Conservation (phyloP, 768 basidiomycete species). For the Phanerodontia chrysosporium region DNA sequence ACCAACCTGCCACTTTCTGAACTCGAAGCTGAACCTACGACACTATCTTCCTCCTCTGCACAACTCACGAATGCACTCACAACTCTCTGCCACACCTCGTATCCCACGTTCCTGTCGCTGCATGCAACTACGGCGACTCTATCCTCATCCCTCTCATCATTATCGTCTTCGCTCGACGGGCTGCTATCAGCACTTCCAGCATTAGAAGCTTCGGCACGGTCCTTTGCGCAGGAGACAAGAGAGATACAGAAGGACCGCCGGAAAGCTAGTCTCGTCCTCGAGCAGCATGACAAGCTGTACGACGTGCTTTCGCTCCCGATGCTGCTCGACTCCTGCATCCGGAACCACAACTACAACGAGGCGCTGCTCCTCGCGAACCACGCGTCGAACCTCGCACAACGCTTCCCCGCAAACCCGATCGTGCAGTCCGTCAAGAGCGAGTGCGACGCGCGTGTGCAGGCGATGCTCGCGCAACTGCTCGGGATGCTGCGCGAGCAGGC, state of each 20-base stretch:
- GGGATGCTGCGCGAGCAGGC: slow-evolving; percentile 76
- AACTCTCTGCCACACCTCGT: slow-evolving; percentile 85
- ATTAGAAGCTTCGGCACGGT: slow-evolving; percentile 66
- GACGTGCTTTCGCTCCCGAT: slow-evolving; percentile 89
- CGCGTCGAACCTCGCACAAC: slow-evolving; percentile 41
- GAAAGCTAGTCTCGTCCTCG: slow-evolving; percentile 80
- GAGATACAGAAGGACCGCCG: slow-evolving; percentile 68
- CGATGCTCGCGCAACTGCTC: slow-evolving; percentile 77
- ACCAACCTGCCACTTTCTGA: slow-evolving; percentile 61
- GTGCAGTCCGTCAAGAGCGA: slow-evolving; percentile 65
- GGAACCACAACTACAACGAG: slow-evolving; percentile 90
- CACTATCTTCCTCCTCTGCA: slow-evolving; percentile 78
- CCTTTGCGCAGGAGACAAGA: slow-evolving; percentile 73
- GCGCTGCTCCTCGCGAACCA: slow-evolving; percentile 83
- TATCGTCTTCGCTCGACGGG: slow-evolving; percentile 68
- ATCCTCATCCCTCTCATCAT: slow-evolving; percentile 63
- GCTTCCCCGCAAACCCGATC: slow-evolving; percentile 43
- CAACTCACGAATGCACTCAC: slow-evolving; percentile 88
- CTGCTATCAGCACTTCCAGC: slow-evolving; percentile 72
- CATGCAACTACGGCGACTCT: slow-evolving; percentile 77
- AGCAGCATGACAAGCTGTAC: slow-evolving; percentile 89
- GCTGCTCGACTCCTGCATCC: slow-evolving; percentile 88
- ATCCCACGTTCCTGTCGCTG: slow-evolving; percentile 87
- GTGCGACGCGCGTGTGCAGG: slow-evolving; percentile 51
- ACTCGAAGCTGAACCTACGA: slow-evolving; percentile 68